Conservation (phyloP, 495 filamentous ascomycete species). For the Tuber melanosporum region DNA sequence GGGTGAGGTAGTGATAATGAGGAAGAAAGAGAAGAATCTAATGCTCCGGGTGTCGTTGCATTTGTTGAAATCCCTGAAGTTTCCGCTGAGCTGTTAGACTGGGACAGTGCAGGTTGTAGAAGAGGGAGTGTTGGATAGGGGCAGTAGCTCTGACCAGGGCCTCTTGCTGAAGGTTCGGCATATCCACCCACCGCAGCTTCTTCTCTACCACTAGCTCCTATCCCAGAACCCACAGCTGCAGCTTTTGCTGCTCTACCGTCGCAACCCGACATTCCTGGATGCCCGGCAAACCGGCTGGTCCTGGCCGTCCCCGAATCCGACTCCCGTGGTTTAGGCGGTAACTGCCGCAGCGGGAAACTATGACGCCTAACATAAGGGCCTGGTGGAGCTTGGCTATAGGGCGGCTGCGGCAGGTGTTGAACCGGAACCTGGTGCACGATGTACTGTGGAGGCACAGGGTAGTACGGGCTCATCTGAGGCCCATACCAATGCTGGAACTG, state of each 20-base stretch:
- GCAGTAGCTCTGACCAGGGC: conserved; percentile 21
- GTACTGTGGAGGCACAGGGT: conserved; percentile 16
- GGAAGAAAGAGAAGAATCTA: conserved; percentile 14
- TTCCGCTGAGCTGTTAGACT: conserved; percentile 29
- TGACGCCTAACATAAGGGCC: conserved; percentile 24
- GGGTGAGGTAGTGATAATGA: conserved; percentile 29
- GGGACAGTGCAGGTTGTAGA: conserved; percentile 23
- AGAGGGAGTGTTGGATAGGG: conserved; percentile 11
- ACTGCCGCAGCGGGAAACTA: conserved; percentile 27
- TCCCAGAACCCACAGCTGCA: background rate
- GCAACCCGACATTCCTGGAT: conserved; percentile 20
- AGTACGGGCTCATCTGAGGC: conserved; percentile 20
- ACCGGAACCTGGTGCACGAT: conserved; percentile 11
- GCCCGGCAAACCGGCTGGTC: conserved; percentile 15
- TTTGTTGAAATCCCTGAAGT: conserved; percentile 22
- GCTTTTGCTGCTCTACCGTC: conserved; percentile 22
- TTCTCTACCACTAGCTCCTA: background rate
- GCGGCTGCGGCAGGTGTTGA: conserved; percentile 18
- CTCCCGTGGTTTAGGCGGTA: conserved; percentile 20
- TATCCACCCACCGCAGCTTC: conserved; percentile 3
- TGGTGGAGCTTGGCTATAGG: conserved; percentile 8
- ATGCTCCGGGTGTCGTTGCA: conserved; percentile 21
- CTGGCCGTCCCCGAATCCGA: conserved; percentile 11
- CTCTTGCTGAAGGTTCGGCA: conserved; percentile 10
- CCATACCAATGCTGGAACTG: conserved; percentile 29